Evolutionary conservation across 148 eudicot species (phyloP).

Genomic region (Mesembryanthemum crystallinum): DNA sequence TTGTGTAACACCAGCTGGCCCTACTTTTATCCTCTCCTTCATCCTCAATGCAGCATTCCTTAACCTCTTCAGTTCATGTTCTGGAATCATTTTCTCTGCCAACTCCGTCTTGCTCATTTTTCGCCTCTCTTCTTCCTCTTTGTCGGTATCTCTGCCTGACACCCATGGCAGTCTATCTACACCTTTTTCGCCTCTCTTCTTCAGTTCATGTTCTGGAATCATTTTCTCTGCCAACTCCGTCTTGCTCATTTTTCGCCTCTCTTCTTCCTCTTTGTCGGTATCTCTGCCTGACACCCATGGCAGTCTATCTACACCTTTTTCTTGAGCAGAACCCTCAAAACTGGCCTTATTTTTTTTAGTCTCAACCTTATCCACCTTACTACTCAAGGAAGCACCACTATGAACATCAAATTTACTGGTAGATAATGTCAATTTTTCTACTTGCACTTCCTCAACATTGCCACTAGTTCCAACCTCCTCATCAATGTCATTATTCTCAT

Average conservation of each 20-base stretch:
- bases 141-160: conserved; percentile 18
- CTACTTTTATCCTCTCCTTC: conserved; percentile 81
- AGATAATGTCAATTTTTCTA: conserved; percentile 16
- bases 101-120: conserved; percentile 44
- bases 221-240: conserved; percentile 57
- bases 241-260: conserved; percentile 36
- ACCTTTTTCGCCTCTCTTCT: too few relatives aligned
- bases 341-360: conserved; percentile 5
- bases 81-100: conserved; percentile 75
- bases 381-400: conserved; percentile 16
- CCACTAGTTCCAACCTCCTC: conserved; percentile 19
- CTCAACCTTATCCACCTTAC: conserved; percentile 11
- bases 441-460: conserved; percentile 19
- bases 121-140: conserved; percentile 18
- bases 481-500: background rate
- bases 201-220: conserved; percentile 66
- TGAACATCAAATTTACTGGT: background rate
- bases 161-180: conserved; percentile 59
- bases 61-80: conserved; percentile 69
- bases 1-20: conserved; percentile 74
- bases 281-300: conserved; percentile 54
- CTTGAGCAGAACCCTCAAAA: conserved; percentile 25
- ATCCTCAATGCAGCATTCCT: conserved; percentile 87
- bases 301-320: conserved; percentile 27
- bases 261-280: conserved; percentile 18